Evolutionary conservation across 2,329 filamentous ascomycete species (phyloP), one percentile per base, ranked within the genome.

Genomic region (Diaporthe sp.): DNA sequence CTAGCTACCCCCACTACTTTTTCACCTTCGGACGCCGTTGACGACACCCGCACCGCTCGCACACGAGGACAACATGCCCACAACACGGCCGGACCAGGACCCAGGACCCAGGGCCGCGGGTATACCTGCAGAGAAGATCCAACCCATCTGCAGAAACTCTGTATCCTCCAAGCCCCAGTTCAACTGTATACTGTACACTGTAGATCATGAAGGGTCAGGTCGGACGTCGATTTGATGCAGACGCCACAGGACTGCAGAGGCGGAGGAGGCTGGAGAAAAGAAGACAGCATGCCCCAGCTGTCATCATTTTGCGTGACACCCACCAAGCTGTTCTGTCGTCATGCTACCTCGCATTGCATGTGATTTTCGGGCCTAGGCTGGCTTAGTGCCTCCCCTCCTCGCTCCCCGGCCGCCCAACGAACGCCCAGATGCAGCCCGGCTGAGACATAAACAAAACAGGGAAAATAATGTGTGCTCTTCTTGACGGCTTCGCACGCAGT

Each of bases 281-380:
- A 49, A 46, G 19, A 67, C n/a, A 49, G n/a, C 42, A 8, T 3
- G 4, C 65, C 51, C 25, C 10, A 69, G 34, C 65, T 72, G 49
- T 62, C 57, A 59, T 72, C 73, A 74, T 72, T 49, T 67, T 55
- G 71, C 59, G 46, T 73, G 71, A 73, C 71, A 62, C n/a, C 71
- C 25, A 44, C 46, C 31, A 37, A 73, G 42, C 57, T 67, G 46
- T 42, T 31, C 46, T 73, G 58, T 73, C 71, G 71, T 73, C 71
- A 73, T 73, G 70, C 42, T 53, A 31, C 57, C 44, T 72, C 57
- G 55, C 70, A 37, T 19, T 37, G 62, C 65, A 69, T 69, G 49
- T 69, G 72, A 74, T 74, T 74, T 74, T 74, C 49, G 8, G 49
- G 61, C 49, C 59, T 57, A 68, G 44, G n/a, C 31, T 68, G 22